Base-by-base conservation (phyloP, 176 grass and related monocot species). In the Eragrostis nindensis region DNA sequence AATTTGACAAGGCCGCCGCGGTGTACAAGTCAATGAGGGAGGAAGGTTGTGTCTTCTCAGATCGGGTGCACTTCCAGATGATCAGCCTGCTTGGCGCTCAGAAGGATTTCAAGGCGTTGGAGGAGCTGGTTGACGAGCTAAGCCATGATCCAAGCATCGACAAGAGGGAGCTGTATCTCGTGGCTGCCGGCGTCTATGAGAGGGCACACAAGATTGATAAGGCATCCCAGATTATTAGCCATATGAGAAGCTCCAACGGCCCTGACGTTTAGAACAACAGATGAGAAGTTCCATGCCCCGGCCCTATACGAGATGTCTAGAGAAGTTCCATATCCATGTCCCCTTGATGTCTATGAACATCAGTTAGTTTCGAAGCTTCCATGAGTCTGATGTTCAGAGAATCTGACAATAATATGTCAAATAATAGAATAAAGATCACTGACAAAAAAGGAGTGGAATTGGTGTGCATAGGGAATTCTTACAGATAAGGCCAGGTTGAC, bases 61-160 rank as follows among this genome's bases (percentile, higher is more conserved):
- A 95, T 46, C 76, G 92, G 67, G 96, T 95, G 64, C 96, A 99
- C 71, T 95, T 95, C 81, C 96, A 99, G 88, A 99, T 99, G 96
- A 79, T 95, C 64, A 93, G 92, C 68, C 87, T 99, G 56, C 62
- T 99, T 46, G 92, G 96, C 21, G 91, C 89, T 25, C 86, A 86
- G 80, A 85, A 89, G 60, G 86, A 99, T 62, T 91, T 93, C 83
- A 18, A 90, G n/a, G 84, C 82, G 52, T 56, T 98, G 68, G 90
- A 93, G 60, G 45, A 36, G 32, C 77, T 93, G 82, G 80, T 91
- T 36, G 86, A 55, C 7, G 82, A 89, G 72, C 87, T 99, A 56
- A 81, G 86, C 69, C 14, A 75, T 72, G 95, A 95, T 29, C 88
- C 88, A 12, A 87, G 76, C 48, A 93, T 98, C 21, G 92, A 98